Evolutionary conservation across 345 rosid species (phyloP), one percentile per base, ranked within the genome.

Genomic region (Pistacia atlantica): DNA sequence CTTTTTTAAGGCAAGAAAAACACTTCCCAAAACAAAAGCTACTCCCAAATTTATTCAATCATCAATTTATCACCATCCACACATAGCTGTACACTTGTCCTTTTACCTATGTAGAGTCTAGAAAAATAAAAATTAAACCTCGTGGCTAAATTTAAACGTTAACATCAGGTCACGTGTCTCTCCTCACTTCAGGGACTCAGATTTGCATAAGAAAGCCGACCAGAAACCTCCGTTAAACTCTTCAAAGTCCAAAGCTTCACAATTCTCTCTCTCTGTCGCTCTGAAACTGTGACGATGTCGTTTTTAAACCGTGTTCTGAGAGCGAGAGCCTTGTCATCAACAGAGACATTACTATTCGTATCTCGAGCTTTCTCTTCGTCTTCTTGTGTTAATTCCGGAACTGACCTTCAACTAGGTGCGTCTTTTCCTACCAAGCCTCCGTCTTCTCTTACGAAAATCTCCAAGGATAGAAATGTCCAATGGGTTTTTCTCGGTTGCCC

Each of bases 401-500:
- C 80, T 73, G 88, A 81, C 83, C 83, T 85, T 68, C 72, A 83
- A 42, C 80, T 81, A 37, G 72, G 52, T 79, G n/a, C 54, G 60
- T 60, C 76, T 46, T 22, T 63, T 45, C 8, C 75, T 18, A 68
- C 67, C 63, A 78, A 78, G 68, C 31, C 82, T 51, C 67, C 80
- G 42, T 22, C 25, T 22, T 74, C 54, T 68, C 75, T 76, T 48
- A 69, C 75, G 22, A 71, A 67, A 48, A 81, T 80, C 10, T 65
- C 78, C 12, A 66, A 82, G 83, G 87, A 84, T 5, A 84, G 88
- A 72, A 87, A 84, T 69, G 85, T 84, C 71, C 98, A 94, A 75
- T 96, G 99, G 99, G 97, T 92, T 4, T 96, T 96, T 74, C 93
- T 94, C 2, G 99, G 99, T 67, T 96, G 98, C 60, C 98, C 99